Conservation (phyloP, 148 eudicot species). For the Tetragonia tetragonoides region DNA sequence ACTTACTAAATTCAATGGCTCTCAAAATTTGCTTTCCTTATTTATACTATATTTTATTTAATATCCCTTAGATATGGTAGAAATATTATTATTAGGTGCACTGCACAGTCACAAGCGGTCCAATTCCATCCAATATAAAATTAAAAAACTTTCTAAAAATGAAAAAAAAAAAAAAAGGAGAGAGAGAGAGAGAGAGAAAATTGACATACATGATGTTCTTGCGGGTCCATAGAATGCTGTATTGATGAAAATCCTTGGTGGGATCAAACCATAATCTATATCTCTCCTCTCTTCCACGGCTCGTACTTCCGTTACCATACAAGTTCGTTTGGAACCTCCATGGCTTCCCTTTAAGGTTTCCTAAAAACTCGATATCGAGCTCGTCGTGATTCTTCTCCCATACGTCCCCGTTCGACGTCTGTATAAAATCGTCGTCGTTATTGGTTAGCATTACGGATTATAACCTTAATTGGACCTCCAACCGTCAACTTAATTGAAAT, state of each 20-base stretch:
- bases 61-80: no score
- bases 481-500: not conserved
- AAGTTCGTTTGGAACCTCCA: conserved; percentile 79
- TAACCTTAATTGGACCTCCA: not conserved
- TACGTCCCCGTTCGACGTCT: conserved; percentile 73
- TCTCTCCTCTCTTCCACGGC: conserved; percentile 71
- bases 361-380: conserved; percentile 70
- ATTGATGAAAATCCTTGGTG: conserved; percentile 57
- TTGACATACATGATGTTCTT: conserved; percentile 50
- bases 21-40: no score
- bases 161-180: not conserved
- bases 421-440: not conserved
- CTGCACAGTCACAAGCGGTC: no score
- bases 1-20: no score
- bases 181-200: not conserved
- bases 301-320: conserved; percentile 74
- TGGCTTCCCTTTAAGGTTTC: conserved; percentile 58
- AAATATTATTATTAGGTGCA: no score
- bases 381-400: conserved; percentile 67
- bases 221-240: conserved; percentile 78
- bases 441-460: no score
- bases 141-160: no score
- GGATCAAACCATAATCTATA: conserved; percentile 78
- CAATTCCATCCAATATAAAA: no score
- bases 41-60: no score